A percentile compares a stretch with the other conserved stretches of the same genome.
phyloP scores from a whole-genome alignment of 331 rosid genomes.

The Acacia concinna region DNA sequence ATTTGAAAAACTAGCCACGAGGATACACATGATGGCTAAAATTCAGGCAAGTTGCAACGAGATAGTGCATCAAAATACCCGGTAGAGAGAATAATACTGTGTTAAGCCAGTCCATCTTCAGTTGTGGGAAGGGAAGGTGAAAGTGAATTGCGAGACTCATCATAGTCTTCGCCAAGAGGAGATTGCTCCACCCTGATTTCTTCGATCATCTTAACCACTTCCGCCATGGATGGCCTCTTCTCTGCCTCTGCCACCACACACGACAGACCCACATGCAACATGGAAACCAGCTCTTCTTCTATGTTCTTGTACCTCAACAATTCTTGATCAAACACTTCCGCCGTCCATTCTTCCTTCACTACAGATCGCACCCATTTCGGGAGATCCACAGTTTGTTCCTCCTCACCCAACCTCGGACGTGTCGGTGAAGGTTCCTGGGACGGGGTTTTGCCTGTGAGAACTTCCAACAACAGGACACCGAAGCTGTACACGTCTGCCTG shows the following conservation, averaged over 20 bases:
- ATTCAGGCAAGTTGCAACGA: conserved; percentile 37
- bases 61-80: conserved; percentile 44
- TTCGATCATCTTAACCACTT: conserved; percentile 85
- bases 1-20: conserved; percentile 28
- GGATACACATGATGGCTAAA: not conserved
- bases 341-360: conserved; percentile 98
- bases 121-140: conserved; percentile 90
- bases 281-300: conserved; percentile 93
- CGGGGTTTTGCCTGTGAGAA: conserved; percentile 84
- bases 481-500: conserved; percentile 87
- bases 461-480: conserved; percentile 83
- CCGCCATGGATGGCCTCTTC: conserved; percentile 87
- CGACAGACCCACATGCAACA: conserved; percentile 87
- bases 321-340: conserved; percentile 93
- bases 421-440: conserved; percentile 70
- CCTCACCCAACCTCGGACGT: conserved; percentile 48
- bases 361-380: conserved; percentile 94
- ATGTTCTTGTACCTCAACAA: conserved; percentile 91
- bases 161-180: conserved; percentile 87
- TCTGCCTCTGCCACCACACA: conserved; percentile 72
- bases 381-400: conserved; percentile 62
- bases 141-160: conserved; percentile 78
- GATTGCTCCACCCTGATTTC: conserved; percentile 96
- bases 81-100: not conserved
- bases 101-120: conserved; percentile 80